Percentiles rank a stretch among this genome's conserved stretches.
Evolutionary conservation across 2,329 filamentous ascomycete species (phyloP).

Genomic region (Neonectria magnoliae): DNA sequence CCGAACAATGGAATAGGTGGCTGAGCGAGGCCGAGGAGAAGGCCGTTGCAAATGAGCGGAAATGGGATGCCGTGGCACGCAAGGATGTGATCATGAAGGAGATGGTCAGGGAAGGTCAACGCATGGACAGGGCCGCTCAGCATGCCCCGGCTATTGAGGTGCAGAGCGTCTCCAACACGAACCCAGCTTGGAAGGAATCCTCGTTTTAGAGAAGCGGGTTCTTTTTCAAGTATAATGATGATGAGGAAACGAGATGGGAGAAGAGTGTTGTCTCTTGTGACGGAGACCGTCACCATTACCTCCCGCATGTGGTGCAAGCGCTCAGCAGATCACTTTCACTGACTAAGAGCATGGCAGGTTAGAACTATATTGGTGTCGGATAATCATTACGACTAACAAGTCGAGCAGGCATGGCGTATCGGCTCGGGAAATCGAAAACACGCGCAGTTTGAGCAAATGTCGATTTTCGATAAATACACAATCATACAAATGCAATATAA

Average conservation of each 20-base stretch:
- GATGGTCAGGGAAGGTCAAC: conserved; percentile 28
- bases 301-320: neutral
- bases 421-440: neutral
- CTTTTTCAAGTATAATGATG: neutral
- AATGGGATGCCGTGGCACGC: conserved; percentile 59
- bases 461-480: neutral
- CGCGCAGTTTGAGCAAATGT: neutral
- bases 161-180: conserved; percentile 25
- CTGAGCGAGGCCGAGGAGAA: conserved; percentile 58
- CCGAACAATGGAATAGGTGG: conserved; percentile 64
- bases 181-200: conserved; percentile 36
- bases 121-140: conserved; percentile 43
- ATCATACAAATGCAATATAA: conserved; percentile 8
- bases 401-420: neutral
- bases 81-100: conserved; percentile 61
- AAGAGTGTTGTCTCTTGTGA: neutral
- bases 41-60: conserved; percentile 44
- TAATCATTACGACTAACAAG: neutral
- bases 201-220: conserved; percentile 33
- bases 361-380: neutral
- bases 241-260: neutral
- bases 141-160: conserved; percentile 45
- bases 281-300: neutral
- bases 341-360: neutral
- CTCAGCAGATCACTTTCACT: neutral